Percentiles rank a stretch among this genome's conserved stretches.
Evolutionary conservation across 73 alveolate genomes (phyloP).

Genomic region (Blepharisma japonicum): DNA sequence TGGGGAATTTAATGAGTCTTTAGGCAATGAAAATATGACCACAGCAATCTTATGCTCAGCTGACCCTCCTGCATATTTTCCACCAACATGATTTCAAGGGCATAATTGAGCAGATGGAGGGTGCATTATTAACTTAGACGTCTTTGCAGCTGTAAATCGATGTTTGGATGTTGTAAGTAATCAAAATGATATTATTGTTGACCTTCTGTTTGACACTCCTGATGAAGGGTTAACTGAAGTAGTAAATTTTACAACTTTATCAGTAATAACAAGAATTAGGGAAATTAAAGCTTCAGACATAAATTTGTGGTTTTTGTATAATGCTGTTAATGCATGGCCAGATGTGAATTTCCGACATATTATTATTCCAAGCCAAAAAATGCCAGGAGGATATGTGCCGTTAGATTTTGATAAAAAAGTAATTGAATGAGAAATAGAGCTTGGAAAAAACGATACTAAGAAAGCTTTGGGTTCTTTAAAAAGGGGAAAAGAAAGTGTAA

Average conservation of each 20-base stretch:
- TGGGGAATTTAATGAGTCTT: slow-evolving; percentile 20
- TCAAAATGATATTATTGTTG: slow-evolving; percentile 4
- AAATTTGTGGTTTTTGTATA: background rate
- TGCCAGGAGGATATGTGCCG: slow-evolving; percentile 24
- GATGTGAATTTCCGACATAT: slow-evolving; percentile 2
- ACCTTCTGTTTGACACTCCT: background rate
- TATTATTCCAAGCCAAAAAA: background rate
- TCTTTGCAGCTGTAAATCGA: background rate
- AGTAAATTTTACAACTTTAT: background rate
- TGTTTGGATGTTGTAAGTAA: background rate
- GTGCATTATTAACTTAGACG: background rate
- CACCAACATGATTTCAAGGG: background rate
- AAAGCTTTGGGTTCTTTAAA: too few species aligned
- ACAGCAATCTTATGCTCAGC: background rate
- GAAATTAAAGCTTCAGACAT: background rate
- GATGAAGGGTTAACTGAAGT: background rate
- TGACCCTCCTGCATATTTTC: background rate
- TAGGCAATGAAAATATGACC: background rate
- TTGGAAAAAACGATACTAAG: background rate
- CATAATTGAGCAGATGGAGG: slow-evolving; percentile 27
- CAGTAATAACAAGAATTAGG: background rate
- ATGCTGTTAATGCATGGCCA: slow-evolving; percentile 21
- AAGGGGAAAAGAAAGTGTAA: too few species aligned
- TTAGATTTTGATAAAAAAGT: background rate
- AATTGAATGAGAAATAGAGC: background rate